phyloP scores from a whole-genome alignment of 1,139 yeast species.

The Yamadazyma atmosphaerica region DNA sequence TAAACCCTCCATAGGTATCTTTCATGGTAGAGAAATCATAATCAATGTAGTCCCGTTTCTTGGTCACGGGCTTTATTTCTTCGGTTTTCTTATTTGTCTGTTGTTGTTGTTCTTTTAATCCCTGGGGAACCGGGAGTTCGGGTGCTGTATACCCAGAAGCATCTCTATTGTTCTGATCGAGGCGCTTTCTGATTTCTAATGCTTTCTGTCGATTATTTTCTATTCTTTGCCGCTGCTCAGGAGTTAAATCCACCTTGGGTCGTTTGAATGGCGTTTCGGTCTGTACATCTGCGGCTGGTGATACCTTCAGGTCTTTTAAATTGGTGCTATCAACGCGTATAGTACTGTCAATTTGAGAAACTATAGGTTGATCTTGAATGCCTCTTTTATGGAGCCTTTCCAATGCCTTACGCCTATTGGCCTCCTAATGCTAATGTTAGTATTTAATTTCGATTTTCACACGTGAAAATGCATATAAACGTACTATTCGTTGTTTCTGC shows the following conservation, averaged over 20 bases:
- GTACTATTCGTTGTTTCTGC: conserved; percentile 26
- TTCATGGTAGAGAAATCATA: conserved; percentile 89
- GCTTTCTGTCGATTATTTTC: conserved; percentile 64
- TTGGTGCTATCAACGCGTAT: conserved; percentile 11
- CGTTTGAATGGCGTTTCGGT: conserved; percentile 15
- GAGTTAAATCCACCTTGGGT: conserved; percentile 38
- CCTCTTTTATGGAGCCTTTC: conserved; percentile 54
- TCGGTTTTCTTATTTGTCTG: conserved; percentile 16
- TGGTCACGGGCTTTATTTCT: conserved; percentile 42
- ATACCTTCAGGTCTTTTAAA: conserved; percentile 9
- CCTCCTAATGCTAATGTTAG: conserved; percentile 42
- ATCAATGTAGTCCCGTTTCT: conserved; percentile 77
- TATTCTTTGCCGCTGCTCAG: conserved; percentile 52
- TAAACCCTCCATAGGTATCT: conserved; percentile 86
- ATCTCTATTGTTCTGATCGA: conserved; percentile 33
- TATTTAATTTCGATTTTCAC: conserved; percentile 4
- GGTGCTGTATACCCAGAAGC: conserved; percentile 20
- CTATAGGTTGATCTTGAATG: conserved; percentile 16
- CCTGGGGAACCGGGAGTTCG: conserved; percentile 12
- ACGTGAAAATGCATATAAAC: conserved; percentile 11
- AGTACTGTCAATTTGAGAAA: conserved; percentile 17
- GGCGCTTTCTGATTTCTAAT: conserved; percentile 47
- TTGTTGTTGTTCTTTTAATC: conserved; percentile 12
- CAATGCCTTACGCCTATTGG: conserved; percentile 58
- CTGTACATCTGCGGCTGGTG: conserved; percentile 10